phyloP scores from a whole-genome alignment of 129 eudicot genomes.

The Lactuca saligna region DNA sequence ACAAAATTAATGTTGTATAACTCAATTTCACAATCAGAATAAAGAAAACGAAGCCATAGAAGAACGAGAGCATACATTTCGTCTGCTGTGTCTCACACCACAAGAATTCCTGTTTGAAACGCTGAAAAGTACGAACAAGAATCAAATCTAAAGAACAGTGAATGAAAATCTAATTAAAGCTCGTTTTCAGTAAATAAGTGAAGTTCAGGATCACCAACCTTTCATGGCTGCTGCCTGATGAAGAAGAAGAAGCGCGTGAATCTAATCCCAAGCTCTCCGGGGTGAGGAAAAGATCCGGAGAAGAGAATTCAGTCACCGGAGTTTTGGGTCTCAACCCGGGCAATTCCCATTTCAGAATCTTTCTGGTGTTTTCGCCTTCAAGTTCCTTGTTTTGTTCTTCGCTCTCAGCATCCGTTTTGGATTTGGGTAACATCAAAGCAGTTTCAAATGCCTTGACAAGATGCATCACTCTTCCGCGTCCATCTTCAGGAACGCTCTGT shows the following conservation, averaged over 20 bases:
- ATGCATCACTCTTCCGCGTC: slow-evolving; percentile 78
- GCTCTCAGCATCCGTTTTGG: slow-evolving; percentile 29
- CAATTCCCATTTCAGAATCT: slow-evolving; percentile 52
- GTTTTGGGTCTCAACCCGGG: slow-evolving; percentile 58
- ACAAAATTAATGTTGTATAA: not conserved
- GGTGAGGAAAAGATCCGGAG: slow-evolving; percentile 60
- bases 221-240: slow-evolving; percentile 54
- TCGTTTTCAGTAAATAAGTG: not conserved
- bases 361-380: slow-evolving; percentile 14
- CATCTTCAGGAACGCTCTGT: slow-evolving; percentile 48
- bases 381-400: slow-evolving; percentile 35
- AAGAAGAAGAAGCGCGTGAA: slow-evolving; percentile 41
- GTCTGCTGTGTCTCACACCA: slow-evolving; percentile 64
- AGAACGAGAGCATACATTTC: slow-evolving; percentile 57
- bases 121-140: slow-evolving; percentile 38
- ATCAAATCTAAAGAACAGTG: not conserved
- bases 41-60: slow-evolving; percentile 1
- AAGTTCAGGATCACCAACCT: slow-evolving; percentile 46
- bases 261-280: slow-evolving; percentile 83
- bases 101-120: slow-evolving; percentile 50
- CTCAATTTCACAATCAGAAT: slow-evolving; percentile 9
- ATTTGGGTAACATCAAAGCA: slow-evolving; percentile 49
- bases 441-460: slow-evolving; percentile 86
- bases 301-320: slow-evolving; percentile 57
- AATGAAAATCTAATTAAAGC: not conserved